A percentile compares a stretch with the other conserved stretches of the same genome.
phyloP scores from a whole-genome alignment of 164 flowering plant species.

The Berberis thunbergii region DNA sequence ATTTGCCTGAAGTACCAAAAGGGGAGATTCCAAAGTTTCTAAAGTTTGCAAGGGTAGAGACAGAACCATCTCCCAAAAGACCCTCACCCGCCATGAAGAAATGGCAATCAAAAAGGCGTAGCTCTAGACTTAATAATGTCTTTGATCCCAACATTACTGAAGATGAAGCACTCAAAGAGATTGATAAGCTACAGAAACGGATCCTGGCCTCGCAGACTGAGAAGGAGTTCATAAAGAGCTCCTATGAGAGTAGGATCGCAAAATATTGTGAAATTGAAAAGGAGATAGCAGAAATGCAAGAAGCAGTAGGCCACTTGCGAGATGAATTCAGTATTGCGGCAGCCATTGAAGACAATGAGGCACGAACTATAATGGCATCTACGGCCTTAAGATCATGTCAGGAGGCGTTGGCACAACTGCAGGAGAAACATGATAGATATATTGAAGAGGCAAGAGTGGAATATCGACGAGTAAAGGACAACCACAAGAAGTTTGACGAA shows the following conservation, averaged over 20 bases:
- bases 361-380: constrained; percentile 55
- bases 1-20: constrained; percentile 16
- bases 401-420: constrained; percentile 38
- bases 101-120: constrained; percentile 14
- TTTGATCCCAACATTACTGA: constrained; percentile 17
- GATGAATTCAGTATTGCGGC: constrained; percentile 55
- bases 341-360: constrained; percentile 66
- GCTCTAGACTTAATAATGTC: neutral
- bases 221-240: constrained; percentile 66
- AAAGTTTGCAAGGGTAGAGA: constrained; percentile 14
- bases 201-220: constrained; percentile 68
- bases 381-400: constrained; percentile 63
- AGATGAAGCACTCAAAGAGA: constrained; percentile 25
- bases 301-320: constrained; percentile 38
- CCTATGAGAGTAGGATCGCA: constrained; percentile 40
- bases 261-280: constrained; percentile 65
- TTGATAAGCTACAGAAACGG: constrained; percentile 56
- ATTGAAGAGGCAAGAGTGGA: constrained; percentile 42
- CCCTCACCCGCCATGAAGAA: constrained; percentile 10
- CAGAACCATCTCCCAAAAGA: constrained; percentile 14
- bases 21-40: constrained; percentile 25
- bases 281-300: constrained; percentile 51
- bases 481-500: constrained; percentile 31
- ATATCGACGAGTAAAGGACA: constrained; percentile 31
- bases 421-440: constrained; percentile 41